Evolutionary conservation across 768 basidiomycete species (phyloP).

Genomic region (Mycena venus): DNA sequence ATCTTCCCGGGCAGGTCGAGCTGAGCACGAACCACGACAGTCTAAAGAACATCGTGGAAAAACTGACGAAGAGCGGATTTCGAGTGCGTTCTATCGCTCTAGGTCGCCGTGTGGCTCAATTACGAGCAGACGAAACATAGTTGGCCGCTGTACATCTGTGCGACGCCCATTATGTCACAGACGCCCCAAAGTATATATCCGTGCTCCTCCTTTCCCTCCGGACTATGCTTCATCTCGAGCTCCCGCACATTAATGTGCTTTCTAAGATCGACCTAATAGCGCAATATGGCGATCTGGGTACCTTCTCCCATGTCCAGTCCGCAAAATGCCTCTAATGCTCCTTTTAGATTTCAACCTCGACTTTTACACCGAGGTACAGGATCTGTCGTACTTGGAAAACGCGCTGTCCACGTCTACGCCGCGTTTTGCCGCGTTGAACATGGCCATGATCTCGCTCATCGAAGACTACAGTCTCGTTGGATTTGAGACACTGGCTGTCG

Average conservation of each 20-base stretch:
- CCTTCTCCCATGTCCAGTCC: constrained; percentile 36
- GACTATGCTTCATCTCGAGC: constrained; percentile 97
- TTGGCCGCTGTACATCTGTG: constrained; percentile 95
- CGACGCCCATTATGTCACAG: constrained; percentile 97
- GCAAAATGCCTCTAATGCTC: not conserved
- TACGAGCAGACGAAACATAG: constrained; percentile 55
- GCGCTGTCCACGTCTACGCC: constrained; percentile 74
- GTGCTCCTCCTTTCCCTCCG: constrained; percentile 92
- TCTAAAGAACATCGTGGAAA: constrained; percentile 82
- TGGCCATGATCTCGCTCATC: constrained; percentile 91
- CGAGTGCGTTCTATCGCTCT: constrained; percentile 70
- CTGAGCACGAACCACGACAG: constrained; percentile 96
- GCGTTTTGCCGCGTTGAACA: constrained; percentile 84
- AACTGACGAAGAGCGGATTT: constrained; percentile 80
- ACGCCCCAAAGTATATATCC: constrained; percentile 95
- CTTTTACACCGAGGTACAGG: constrained; percentile 98
- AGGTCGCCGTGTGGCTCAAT: constrained; percentile 14
- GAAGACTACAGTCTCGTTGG: constrained; percentile 95
- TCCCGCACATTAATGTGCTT: constrained; percentile 98
- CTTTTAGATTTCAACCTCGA: constrained; percentile 94
- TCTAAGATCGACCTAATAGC: constrained; percentile 95
- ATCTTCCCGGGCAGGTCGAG: constrained; percentile 98
- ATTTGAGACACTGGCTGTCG: constrained; percentile 97
- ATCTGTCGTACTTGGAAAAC: constrained; percentile 89
- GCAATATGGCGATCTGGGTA: constrained; percentile 93